Evolutionary conservation across 495 filamentous ascomycete genomes (phyloP), one percentile per base, ranked within the genome.

Genomic region (Pyrenula massariospora): DNA sequence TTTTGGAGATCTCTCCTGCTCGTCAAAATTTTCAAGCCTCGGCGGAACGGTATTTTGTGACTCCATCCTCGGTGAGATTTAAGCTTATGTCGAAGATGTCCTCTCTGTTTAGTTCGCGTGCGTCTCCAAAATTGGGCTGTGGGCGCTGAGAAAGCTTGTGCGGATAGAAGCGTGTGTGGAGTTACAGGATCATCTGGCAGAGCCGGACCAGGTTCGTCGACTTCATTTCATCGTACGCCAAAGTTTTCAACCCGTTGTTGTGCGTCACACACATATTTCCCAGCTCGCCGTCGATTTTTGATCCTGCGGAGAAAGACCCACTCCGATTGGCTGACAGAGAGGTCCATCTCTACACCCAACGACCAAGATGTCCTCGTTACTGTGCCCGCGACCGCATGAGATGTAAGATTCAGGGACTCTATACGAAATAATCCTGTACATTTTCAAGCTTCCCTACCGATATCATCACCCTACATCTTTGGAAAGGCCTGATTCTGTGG

Each of bases 121-220:
- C n/a, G n/a, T n/a, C n/a, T n/a, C n/a, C n/a, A n/a, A n/a, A n/a
- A n/a, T n/a, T n/a, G n/a, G n/a, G n/a, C n/a, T n/a, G n/a, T n/a
- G n/a, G n/a, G n/a, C n/a, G n/a, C n/a, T n/a, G n/a, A n/a, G n/a
- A n/a, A n/a, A n/a, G n/a, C n/a, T n/a, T n/a, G n/a, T n/a, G n/a
- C n/a, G n/a, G n/a, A n/a, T n/a, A n/a, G n/a, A 47, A 71, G 60
- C 61, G 74, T 74, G 22, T 70, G 67, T 1, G 62, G 60, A 55
- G 70, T 62, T n/a, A 22, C 22, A 25, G n/a, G 5, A 22, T 58
- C 25, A 24, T 22, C 22, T n/a, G 12, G 20, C 55, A 10, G 53
- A 24, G 24, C n/a, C 31, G 2, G 11, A n/a, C 11, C 21, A 53
- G 50, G 50, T 10, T 10, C 12, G 15, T 53, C 15, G 11, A 21